These are phyloP conservation scores for Globisporangium barbulae DNA, from an alignment of 352 stramenopile species.

Conservation along the genomic window DNA sequence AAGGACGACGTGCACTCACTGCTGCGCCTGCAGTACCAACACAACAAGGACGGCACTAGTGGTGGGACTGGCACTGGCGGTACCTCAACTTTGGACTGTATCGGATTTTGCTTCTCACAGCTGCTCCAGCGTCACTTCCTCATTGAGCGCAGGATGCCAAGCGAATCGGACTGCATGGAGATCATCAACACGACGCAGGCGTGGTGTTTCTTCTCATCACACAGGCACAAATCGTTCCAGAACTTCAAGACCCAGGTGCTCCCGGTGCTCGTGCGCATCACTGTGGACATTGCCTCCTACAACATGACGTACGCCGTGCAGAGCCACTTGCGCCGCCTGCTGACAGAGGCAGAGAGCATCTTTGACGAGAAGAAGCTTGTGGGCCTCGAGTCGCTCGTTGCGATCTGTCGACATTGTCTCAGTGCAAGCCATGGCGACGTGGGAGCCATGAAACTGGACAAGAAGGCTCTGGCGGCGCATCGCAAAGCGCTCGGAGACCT, in stretches of 20 bases:
- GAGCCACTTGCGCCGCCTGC: constrained; percentile 56
- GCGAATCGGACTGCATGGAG: constrained; percentile 68
- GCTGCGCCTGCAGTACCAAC: constrained; percentile 54
- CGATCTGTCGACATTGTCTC: constrained; percentile 21
- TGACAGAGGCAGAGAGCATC: constrained; percentile 55
- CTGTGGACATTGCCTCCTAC: constrained; percentile 55
- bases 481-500: constrained; percentile 45
- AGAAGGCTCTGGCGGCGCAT: constrained; percentile 30
- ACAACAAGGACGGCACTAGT: constrained; percentile 57
- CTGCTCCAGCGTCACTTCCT: constrained; percentile 50
- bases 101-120: constrained; percentile 30
- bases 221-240: constrained; percentile 35
- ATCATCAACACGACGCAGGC: constrained; percentile 80
- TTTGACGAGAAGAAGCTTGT: constrained; percentile 77
- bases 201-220: constrained; percentile 71
- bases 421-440: background rate
- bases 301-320: constrained; percentile 69
- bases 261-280: constrained; percentile 45
- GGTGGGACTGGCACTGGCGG: constrained; percentile 9
- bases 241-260: constrained; percentile 35
- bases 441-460: constrained; percentile 23
- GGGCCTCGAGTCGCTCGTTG: constrained; percentile 40
- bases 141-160: constrained; percentile 32
- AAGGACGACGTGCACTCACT: constrained; percentile 58
- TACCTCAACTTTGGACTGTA: constrained; percentile 23